Percentiles rank a stretch among this genome's conserved stretches.
Conservation (phyloP, 495 filamentous ascomycete species). For the Aspergillus wentii region DNA sequence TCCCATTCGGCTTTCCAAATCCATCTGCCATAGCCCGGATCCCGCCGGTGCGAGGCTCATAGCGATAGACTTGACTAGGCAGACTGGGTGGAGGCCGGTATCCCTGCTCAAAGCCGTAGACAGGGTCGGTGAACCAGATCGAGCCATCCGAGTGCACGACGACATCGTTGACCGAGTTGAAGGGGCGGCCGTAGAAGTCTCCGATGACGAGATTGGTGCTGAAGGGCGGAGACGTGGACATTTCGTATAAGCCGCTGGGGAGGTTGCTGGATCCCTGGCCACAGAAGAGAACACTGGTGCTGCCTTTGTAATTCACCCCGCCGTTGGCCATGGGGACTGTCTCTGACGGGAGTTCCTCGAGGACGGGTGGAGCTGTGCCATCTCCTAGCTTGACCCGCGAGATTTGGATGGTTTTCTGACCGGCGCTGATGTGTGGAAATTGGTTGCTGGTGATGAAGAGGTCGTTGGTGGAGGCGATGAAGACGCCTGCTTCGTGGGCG, state of each 20-base stretch:
- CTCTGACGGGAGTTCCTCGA: constrained; percentile 19
- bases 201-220: constrained; percentile 17
- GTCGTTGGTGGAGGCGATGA: constrained; percentile 33
- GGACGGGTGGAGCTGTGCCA: constrained; percentile 9
- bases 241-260: constrained; percentile 47
- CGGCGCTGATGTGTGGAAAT: constrained; percentile 6
- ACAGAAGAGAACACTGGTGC: constrained; percentile 44
- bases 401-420: constrained; percentile 25
- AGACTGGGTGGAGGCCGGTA: constrained; percentile 48
- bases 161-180: constrained; percentile 59
- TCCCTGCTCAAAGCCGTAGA: constrained; percentile 55
- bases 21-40: constrained; percentile 52
- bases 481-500: constrained; percentile 62
- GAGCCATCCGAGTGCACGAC: constrained; percentile 47
- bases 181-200: constrained; percentile 53
- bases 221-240: constrained; percentile 25
- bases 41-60: constrained; percentile 37
- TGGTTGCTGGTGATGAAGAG: constrained; percentile 57
- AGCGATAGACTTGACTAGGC: constrained; percentile 54
- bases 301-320: constrained; percentile 40
- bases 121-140: constrained; percentile 62
- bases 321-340: constrained; percentile 53
- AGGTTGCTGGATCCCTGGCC: constrained; percentile 45
- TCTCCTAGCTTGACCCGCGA: constrained; percentile 22
- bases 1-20: constrained; percentile 52